Percentiles rank a stretch among this genome's conserved stretches.
Evolutionary conservation across 768 basidiomycete genomes (phyloP).

Genomic region (Coprinopsis marcescibilis): DNA sequence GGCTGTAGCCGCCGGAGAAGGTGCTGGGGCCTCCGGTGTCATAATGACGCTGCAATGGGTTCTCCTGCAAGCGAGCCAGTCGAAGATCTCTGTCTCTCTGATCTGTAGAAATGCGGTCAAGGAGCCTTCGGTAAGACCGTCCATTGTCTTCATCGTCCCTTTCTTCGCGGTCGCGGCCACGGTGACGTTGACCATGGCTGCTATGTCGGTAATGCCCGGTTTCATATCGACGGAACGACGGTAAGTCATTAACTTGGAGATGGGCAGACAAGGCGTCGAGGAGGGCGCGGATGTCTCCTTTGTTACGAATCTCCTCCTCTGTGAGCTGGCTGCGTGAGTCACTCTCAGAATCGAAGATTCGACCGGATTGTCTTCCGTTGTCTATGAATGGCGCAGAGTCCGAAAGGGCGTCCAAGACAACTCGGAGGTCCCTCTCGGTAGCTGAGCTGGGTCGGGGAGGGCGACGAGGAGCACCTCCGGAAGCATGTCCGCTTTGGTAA

Average conservation of each 20-base stretch:
- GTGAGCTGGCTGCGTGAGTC: not conserved
- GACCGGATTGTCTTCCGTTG: not conserved
- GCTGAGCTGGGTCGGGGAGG: conserved; percentile 8
- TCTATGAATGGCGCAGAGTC: not conserved
- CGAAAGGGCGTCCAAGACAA: conserved; percentile 13
- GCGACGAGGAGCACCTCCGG: conserved; percentile 2
- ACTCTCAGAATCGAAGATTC: not conserved
- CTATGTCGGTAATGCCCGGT: not conserved
- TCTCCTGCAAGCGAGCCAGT: conserved; percentile 2
- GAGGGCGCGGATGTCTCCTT: conserved; percentile 16
- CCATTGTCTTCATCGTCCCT: too few species aligned
- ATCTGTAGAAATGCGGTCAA: conserved; percentile 1
- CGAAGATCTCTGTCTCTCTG: conserved; percentile 9
- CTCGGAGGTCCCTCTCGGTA: conserved; percentile 15
- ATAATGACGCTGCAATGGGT: not conserved
- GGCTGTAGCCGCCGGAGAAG: not conserved
- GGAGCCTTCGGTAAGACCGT: not conserved
- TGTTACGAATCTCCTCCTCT: not conserved
- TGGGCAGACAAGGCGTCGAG: conserved; percentile 17
- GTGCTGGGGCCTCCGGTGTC: not conserved
- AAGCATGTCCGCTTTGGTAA: conserved; percentile 46
- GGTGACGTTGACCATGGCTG: not conserved
- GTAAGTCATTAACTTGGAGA: not conserved
- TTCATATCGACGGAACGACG: conserved; percentile 6
- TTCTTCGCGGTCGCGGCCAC: too few species aligned